Base-by-base conservation (phyloP, 371 early-diverging fungal species). In the Apophysomyces ossiformis region DNA sequence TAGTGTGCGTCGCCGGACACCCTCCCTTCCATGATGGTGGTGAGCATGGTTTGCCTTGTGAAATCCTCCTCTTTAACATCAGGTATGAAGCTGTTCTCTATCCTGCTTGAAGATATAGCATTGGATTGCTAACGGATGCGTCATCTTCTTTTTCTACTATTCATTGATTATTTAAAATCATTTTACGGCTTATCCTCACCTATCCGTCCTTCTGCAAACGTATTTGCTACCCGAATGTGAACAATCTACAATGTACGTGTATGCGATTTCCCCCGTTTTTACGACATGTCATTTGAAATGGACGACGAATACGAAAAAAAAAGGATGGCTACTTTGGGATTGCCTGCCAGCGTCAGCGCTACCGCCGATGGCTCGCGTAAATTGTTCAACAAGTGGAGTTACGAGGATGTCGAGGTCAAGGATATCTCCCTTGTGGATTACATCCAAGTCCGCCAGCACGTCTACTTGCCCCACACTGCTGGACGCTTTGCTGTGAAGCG, bases 381-480 rank as follows among this genome's bases (percentile, higher is more conserved):
- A 71, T 87, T 93, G 63, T 93, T 93, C 87, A 90, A 91, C 87
- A 92, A 92, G 86, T 93, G 94, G 94, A 86, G 89, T 76, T 95
- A 88, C 80, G 93, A 94, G 60, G 94, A 91, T 78, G 91, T 96
- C 69, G 92, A 93, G 80, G 85, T 92, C 85, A 93, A 94, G 85
- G 96, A 96, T 77, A 91, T 95, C 70, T 91, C 90, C 65, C 86
- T 93, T 74, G 81, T 80, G 76, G 97, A 96, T 84, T 96, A 96
- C 91, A 78, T 96, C 71, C 89, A 92, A 80, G 81, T 96, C 84
- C 85, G 87, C 69, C 86, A 89, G 83, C 93, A 91, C 63, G 93
- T 95, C 69, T 97, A 94, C 87, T 83, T 95, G 69, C 95, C 96
- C 71, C 97, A 97, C 92, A 94, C 96, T 72, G 97, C 96, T 65